Base-by-base conservation (phyloP, 148 eudicot species). In the Oxyria digyna region DNA sequence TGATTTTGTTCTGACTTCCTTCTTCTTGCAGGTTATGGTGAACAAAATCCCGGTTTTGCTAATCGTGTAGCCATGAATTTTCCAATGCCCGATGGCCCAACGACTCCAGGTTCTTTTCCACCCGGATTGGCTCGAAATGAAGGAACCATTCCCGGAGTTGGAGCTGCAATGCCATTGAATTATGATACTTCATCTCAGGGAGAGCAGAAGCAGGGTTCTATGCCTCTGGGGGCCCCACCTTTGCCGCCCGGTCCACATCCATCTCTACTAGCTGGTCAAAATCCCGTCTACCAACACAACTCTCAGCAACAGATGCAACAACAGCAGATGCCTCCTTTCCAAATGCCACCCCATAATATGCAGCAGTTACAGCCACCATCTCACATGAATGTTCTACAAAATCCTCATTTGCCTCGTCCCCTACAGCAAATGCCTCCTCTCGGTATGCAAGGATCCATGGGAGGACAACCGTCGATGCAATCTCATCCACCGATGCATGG, bases 201-300 rank as follows among this genome's bases (percentile, higher is more conserved):
- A 68, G 97, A 87, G 73, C 89, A 82, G 76, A 83, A 76, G 77
- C 75, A 76, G 24, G 71, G 45, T 17, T 88, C 95, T 52, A 78
- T 85, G 81, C 87, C 91, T 57, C 71, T 74, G 69, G 96, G 93
- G 35, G 84, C 96, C 27, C 98, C 98, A 54, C 99, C 98, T 1
- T 84, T 94, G 23, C 99, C 99, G 67, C 99, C 96, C 69, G 99
- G 97, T 50, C 99, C 99, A 42, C 99, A 91, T 75, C 99, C 99
- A 48, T 88, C 98, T 75, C 81, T 85, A 63, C 80, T 86, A 38
- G 77, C 69, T 31, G 82, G 78, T 80, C 97, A 84, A 74, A 91
- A 86, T 79, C 97, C 82, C 75, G 66, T 69, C 45, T 90, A 86
- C 84, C 99, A 86, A 75, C 96, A 93, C 74, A 86, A 82, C 74